phyloP scores from a whole-genome alignment of 495 filamentous ascomycete genomes.

The Trichoderma virens region DNA sequence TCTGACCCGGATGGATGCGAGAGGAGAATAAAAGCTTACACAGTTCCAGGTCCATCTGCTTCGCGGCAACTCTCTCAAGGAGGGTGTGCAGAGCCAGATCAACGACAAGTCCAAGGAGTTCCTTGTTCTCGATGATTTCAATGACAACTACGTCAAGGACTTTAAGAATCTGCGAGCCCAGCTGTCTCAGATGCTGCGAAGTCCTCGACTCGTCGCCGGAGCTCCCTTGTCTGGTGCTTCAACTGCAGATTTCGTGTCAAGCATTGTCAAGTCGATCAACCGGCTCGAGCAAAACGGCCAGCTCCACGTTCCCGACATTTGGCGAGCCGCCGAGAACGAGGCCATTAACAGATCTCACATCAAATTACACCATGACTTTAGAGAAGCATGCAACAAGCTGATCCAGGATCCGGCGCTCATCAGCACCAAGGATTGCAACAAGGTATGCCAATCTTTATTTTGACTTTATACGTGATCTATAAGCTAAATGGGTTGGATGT shows the following conservation, averaged over 20 bases:
- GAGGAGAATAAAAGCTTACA: neutral
- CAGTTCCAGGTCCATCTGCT: neutral
- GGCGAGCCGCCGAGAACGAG: neutral
- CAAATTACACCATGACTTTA: conserved; percentile 5
- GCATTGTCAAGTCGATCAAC: conserved; percentile 2
- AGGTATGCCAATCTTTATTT: neutral
- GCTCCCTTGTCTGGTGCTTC: neutral
- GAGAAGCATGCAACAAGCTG: conserved; percentile 8
- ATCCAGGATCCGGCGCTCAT: neutral
- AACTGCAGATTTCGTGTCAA: neutral
- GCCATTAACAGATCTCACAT: conserved; percentile 6
- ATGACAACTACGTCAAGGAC: conserved; percentile 4
- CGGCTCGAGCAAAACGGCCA: neutral
- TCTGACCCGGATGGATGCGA: neutral
- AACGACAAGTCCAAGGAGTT: conserved; percentile 6
- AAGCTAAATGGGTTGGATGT: neutral
- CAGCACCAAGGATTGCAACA: neutral
- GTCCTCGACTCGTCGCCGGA: neutral
- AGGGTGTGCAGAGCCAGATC: neutral
- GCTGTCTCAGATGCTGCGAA: neutral
- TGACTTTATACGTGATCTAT: neutral
- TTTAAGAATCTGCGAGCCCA: neutral
- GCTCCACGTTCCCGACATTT: neutral
- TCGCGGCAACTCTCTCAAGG: conserved; percentile 1
- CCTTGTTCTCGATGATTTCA: neutral